Conservation (phyloP, 768 basidiomycete species). For the Coprinellus micaceus region DNA sequence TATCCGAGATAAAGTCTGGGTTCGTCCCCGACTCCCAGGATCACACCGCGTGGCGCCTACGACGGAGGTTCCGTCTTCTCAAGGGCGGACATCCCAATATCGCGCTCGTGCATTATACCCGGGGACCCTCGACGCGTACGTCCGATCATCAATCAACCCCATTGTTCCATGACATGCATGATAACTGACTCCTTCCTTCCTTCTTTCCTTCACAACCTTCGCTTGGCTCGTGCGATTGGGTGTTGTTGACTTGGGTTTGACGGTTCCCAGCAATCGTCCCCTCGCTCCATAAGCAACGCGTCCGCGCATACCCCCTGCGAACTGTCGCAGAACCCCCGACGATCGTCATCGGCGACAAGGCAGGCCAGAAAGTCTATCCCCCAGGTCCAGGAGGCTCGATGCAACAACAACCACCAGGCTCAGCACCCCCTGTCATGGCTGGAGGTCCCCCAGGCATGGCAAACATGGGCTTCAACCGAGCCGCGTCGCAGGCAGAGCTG, state of each 20-base stretch:
- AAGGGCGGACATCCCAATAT: slow-evolving; percentile 74
- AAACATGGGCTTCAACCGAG: slow-evolving; percentile 35
- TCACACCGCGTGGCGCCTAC: slow-evolving; percentile 57
- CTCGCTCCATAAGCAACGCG: slow-evolving; percentile 53
- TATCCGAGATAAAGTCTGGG: slow-evolving; percentile 68
- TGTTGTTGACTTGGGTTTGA: background rate
- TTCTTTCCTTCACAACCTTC: background rate
- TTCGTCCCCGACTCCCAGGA: slow-evolving; percentile 70
- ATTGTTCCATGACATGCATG: slow-evolving; percentile 4
- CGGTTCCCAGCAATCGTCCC: slow-evolving; percentile 52
- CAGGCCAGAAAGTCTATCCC: slow-evolving; percentile 61
- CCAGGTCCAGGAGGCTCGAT: slow-evolving; percentile 23
- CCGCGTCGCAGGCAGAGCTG: slow-evolving; percentile 56
- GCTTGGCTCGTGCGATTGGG: no score
- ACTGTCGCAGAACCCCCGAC: slow-evolving; percentile 61
- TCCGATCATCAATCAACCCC: slow-evolving; percentile 18
- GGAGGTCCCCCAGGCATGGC: slow-evolving; percentile 5
- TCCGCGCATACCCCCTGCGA: slow-evolving; percentile 70
- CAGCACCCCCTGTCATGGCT: background rate
- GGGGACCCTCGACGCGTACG: slow-evolving; percentile 62
- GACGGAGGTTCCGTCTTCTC: slow-evolving; percentile 66
- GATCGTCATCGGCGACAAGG: slow-evolving; percentile 69
- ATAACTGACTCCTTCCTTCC: background rate
- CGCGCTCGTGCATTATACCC: slow-evolving; percentile 73
- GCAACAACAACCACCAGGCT: background rate